Base-by-base conservation (phyloP, 2,329 filamentous ascomycete genomes). In the Penicillium decumbens region DNA sequence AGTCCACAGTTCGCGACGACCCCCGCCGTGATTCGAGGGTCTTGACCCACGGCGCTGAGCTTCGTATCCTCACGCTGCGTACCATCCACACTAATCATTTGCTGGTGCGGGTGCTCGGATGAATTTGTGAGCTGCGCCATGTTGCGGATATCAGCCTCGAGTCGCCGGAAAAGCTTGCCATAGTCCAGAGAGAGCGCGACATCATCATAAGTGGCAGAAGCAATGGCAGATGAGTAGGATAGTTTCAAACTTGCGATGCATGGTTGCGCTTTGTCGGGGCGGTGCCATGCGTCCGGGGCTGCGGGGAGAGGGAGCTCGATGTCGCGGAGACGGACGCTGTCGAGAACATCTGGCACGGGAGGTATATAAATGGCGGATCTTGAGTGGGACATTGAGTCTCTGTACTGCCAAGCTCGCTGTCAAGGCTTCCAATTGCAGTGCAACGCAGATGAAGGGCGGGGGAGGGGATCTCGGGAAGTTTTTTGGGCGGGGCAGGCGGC, bases 141-240 rank as follows among this genome's bases (percentile, higher is more conserved):
- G 43, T 65, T 55, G 42, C 58, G 63, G 29, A 72, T 56, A 32
- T 65, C 65, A n/a, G 58, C 51, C 33, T 69, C 65, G 33, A 77
- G 57, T 7, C 64, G 67, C 30, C 73, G 71, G 58, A 72, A 76
- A 15, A 77, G 63, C 51, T 73, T 74, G 30, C 75, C 74, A 58
- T 77, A 77, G 55, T 75, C 72, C 20, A 77, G 61, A 1, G 74
- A 75, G 10, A 72, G 61, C 10, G 66, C 69, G 47, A 77, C 71
- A 51, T 76, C 68, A 48, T 77, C 75, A 28, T 67, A 64, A 25
- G 65, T 62, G 1, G 72, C 72, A 6, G 75, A 71, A 1, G 66
- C 64, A 29, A 74, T 65, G 32, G 65, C 66, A 18, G 65, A 70
- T 4, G 70, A 70, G 50, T 74, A 72, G 13, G 71, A 70, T 38